These are phyloP conservation scores for Fusarium mundagurra DNA, from an alignment of 2,329 filamentous ascomycete species.

Conservation along the genomic window DNA sequence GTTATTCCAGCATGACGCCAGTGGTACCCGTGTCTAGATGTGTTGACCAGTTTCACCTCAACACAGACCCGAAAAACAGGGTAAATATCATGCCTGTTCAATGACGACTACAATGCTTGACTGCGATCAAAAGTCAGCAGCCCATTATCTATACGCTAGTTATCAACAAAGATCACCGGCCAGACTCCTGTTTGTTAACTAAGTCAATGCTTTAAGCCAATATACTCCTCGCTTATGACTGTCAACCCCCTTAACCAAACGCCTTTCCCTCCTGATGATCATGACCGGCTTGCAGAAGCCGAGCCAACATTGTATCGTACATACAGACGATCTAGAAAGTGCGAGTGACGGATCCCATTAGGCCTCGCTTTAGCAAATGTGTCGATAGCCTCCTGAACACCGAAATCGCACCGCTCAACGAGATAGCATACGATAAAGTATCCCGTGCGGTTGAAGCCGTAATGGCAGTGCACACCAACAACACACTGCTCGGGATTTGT, in stretches of 20 bases:
- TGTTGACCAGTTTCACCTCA: neutral
- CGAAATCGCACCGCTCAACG: slow-evolving; percentile 80
- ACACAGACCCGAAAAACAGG: neutral
- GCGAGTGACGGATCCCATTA: slow-evolving; percentile 87
- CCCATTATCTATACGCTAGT: slow-evolving; percentile 1
- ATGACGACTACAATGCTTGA: neutral
- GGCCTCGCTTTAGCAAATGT: slow-evolving; percentile 77
- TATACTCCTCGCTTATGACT: neutral
- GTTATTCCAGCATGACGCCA: neutral
- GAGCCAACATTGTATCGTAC: slow-evolving; percentile 70
- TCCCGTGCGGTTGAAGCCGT: slow-evolving; percentile 93
- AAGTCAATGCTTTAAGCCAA: neutral
- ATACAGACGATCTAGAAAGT: slow-evolving; percentile 87
- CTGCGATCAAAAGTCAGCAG: slow-evolving; percentile 1
- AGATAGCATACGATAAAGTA: slow-evolving; percentile 92
- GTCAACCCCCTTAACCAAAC: neutral
- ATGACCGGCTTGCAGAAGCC: neutral
- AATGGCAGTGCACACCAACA: slow-evolving; percentile 92
- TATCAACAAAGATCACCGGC: neutral
- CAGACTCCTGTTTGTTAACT: slow-evolving; percentile 6
- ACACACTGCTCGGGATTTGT: slow-evolving; percentile 54
- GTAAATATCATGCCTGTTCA: neutral
- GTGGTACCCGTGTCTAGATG: neutral
- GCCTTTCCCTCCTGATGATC: neutral
- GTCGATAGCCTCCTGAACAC: slow-evolving; percentile 80